phyloP scores from a whole-genome alignment of 202 grass and related monocot genomes.

The Dendrocalamus latiflorus region DNA sequence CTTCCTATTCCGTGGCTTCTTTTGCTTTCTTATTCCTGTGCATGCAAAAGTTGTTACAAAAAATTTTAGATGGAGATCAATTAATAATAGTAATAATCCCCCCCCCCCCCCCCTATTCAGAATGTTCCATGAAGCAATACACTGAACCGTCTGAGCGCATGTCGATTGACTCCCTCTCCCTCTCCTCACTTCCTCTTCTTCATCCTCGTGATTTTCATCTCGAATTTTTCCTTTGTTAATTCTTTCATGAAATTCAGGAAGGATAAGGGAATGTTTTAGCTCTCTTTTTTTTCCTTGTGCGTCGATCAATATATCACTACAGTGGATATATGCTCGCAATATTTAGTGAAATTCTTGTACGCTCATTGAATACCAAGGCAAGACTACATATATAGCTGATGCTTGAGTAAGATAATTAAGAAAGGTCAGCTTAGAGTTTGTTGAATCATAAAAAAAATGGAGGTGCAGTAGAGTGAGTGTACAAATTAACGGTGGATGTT shows the following conservation, averaged over 20 bases:
- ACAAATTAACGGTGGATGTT: not conserved
- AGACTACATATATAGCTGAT: not conserved
- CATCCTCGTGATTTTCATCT: not conserved
- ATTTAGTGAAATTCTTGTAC: not conserved
- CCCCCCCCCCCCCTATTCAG: not conserved
- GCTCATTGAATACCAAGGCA: not conserved
- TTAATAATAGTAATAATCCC: not conserved
- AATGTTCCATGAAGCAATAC: not conserved
- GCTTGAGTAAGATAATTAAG: not conserved
- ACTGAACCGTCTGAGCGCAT: not conserved
- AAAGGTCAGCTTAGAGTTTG: not conserved
- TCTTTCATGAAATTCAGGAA: not conserved
- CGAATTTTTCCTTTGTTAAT: not conserved
- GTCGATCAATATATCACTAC: not conserved
- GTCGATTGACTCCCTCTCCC: no score
- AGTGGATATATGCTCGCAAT: not conserved
- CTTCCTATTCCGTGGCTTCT: not conserved
- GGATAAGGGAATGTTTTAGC: not conserved
- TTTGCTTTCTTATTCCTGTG: not conserved
- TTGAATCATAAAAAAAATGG: not conserved
- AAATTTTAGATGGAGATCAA: not conserved
- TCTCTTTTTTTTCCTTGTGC: not conserved
- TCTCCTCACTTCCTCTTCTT: not conserved
- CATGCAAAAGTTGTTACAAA: not conserved
- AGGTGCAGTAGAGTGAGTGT: not conserved